These are phyloP conservation scores for Colletotrichum simmondsii DNA, from an alignment of 2,329 filamentous ascomycete genomes.

Conservation along the genomic window DNA sequence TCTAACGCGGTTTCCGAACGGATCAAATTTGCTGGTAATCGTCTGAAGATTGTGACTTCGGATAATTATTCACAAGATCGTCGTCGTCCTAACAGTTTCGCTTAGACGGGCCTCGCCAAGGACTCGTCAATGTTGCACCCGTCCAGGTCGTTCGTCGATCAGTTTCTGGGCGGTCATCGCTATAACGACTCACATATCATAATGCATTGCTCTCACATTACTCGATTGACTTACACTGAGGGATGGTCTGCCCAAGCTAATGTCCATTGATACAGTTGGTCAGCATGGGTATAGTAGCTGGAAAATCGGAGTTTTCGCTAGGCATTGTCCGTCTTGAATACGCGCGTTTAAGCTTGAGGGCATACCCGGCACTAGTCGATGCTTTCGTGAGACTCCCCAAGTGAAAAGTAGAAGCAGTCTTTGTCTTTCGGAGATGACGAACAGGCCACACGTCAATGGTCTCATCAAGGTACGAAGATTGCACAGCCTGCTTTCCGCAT, in stretches of 20 bases:
- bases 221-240: background rate
- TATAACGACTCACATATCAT: background rate
- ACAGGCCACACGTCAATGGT: background rate
- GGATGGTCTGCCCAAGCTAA: background rate
- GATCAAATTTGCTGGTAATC: background rate
- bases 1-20: background rate
- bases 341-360: background rate
- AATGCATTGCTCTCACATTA: background rate
- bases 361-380: background rate
- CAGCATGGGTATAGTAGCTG: too few relatives aligned
- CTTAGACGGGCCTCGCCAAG: background rate
- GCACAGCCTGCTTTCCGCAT: background rate
- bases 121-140: background rate
- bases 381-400: background rate
- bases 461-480: background rate
- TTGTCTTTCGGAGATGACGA: background rate
- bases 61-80: background rate
- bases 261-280: background rate
- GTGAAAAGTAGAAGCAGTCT: background rate
- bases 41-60: background rate
- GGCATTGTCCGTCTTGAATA: background rate
- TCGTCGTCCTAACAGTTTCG: background rate
- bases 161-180: background rate
- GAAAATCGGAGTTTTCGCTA: background rate
- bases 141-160: background rate